These are phyloP conservation scores for Paraurostyla sp. DNA, from an alignment of 73 alveolate genomes.

Conservation along the genomic window DNA sequence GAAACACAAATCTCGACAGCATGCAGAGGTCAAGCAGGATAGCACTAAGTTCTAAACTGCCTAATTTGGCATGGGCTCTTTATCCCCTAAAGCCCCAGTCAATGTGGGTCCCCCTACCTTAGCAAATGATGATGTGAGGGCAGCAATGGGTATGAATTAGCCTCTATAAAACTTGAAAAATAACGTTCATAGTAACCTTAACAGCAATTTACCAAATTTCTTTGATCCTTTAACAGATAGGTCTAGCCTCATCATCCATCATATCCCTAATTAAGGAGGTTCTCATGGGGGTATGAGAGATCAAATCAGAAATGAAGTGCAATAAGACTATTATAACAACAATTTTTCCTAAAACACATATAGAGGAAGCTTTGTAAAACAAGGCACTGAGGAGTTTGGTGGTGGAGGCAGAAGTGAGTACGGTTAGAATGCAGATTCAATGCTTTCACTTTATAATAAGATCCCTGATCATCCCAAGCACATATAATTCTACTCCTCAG, in stretches of 20 bases:
- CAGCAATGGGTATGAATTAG: neutral
- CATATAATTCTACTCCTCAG: neutral
- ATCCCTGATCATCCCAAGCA: constrained; percentile 40
- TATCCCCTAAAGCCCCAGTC: constrained; percentile 16
- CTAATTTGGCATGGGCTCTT: constrained; percentile 19
- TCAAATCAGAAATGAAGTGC: neutral
- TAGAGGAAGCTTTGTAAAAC: neutral
- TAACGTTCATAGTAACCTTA: neutral
- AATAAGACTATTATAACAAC: neutral
- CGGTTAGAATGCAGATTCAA: constrained; percentile 26
- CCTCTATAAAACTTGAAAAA: neutral
- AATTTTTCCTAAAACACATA: neutral
- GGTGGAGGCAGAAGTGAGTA: neutral
- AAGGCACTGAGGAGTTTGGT: neutral
- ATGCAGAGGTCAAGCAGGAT: constrained; percentile 2
- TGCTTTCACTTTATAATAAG: constrained; percentile 47
- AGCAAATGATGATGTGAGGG: constrained; percentile 6
- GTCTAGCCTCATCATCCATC: too few species aligned
- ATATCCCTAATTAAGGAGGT: too few species aligned
- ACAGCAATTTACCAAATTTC: neutral
- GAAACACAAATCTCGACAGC: constrained; percentile 3
- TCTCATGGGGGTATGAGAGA: neutral
- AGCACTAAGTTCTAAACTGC: constrained; percentile 54
- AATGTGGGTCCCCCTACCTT: neutral
- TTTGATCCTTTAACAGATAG: constrained; percentile 2